Conservation (phyloP, 345 rosid genomes). For the Cardiospermum halicacabum region DNA sequence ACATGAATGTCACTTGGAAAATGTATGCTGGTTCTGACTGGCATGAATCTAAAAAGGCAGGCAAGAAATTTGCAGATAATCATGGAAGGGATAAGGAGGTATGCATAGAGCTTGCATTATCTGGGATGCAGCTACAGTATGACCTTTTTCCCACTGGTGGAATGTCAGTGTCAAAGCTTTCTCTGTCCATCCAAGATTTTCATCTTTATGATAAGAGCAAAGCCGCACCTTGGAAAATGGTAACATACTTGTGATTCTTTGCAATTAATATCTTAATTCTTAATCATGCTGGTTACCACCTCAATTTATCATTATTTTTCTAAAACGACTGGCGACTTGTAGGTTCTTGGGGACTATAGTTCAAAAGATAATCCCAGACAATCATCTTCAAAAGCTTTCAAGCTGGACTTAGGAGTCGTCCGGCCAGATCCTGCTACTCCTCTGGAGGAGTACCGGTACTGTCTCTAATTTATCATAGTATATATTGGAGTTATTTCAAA, state of each 20-base stretch:
- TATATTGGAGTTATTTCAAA: constrained; percentile 2
- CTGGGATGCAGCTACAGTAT: constrained; percentile 57
- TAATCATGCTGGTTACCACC: constrained; percentile 4
- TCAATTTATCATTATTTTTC: constrained; percentile 15
- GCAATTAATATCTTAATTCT: constrained; percentile 1
- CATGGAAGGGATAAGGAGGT: constrained; percentile 52
- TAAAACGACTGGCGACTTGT: constrained; percentile 20
- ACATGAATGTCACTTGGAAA: constrained; percentile 71
- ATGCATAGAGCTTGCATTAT: constrained; percentile 64
- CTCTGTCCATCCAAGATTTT: constrained; percentile 65
- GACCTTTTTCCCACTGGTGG: constrained; percentile 59
- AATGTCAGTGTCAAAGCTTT: constrained; percentile 55
- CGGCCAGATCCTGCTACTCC: constrained; percentile 85
- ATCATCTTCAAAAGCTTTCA: constrained; percentile 74
- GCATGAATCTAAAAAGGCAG: constrained; percentile 33
- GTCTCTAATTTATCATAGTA: constrained; percentile 11
- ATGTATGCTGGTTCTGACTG: constrained; percentile 84
- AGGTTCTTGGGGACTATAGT: constrained; percentile 74
- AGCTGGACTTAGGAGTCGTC: constrained; percentile 77
- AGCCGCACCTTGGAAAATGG: constrained; percentile 82
- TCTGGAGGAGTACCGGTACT: constrained; percentile 90
- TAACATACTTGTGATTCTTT: constrained; percentile 26
- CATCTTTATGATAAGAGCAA: constrained; percentile 67
- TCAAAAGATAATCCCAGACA: constrained; percentile 90
- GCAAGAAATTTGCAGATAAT: constrained; percentile 19